These are phyloP conservation scores for Osmanthus fragrans DNA, from an alignment of 257 asterid genomes.

Conservation along the genomic window DNA sequence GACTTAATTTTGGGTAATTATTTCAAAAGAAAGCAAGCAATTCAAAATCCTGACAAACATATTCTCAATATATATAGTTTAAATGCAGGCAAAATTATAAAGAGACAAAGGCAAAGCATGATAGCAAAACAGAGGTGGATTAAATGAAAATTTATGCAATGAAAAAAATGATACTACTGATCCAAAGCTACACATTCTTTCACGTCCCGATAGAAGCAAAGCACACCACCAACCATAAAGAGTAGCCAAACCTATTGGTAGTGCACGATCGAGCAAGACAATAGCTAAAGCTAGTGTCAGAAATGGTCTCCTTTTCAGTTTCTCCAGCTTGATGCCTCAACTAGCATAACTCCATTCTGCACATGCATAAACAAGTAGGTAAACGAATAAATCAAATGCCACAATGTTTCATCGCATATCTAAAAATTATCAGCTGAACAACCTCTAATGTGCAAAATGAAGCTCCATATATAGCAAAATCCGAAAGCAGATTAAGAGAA, in stretches of 20 bases:
- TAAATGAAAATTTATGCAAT: neutral
- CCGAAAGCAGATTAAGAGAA: neutral
- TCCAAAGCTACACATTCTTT: neutral
- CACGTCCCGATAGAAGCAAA: neutral
- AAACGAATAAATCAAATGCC: neutral
- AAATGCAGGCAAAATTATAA: neutral
- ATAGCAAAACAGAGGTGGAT: neutral
- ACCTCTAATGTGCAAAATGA: neutral
- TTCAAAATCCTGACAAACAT: neutral
- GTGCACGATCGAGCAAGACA: neutral
- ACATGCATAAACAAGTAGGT: neutral
- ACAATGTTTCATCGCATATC: neutral
- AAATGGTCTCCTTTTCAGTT: neutral
- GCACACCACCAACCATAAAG: neutral
- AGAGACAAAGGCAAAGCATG: neutral
- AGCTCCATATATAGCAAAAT: neutral
- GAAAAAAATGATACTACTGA: neutral
- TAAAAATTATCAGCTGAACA: neutral
- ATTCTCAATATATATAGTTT: neutral
- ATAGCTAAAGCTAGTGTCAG: neutral
- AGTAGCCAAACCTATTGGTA: neutral
- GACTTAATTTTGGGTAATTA: neutral
- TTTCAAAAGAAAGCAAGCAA: neutral
- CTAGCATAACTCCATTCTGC: constrained; percentile 38
- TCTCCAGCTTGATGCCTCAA: constrained; percentile 10